These are phyloP conservation scores for Fusarium nanum DNA, from an alignment of 2,329 filamentous ascomycete species.

Conservation along the genomic window DNA sequence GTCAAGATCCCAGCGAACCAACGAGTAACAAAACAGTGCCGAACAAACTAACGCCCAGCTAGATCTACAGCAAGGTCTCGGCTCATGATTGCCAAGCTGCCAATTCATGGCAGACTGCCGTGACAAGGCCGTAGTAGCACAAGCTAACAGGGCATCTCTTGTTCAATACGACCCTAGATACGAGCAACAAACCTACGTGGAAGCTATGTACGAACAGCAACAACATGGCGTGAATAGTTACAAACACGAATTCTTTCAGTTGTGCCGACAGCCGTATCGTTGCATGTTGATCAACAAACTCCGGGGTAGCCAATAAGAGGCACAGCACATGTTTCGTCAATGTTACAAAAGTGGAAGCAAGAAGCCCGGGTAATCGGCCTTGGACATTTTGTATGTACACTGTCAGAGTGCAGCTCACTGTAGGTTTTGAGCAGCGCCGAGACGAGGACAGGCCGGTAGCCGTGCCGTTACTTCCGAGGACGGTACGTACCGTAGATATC, in stretches of 20 bases:
- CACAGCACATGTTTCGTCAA: constrained; percentile 15
- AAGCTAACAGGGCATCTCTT: neutral
- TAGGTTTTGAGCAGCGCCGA: constrained; percentile 28
- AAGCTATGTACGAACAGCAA: no score
- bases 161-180: neutral
- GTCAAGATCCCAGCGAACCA: neutral
- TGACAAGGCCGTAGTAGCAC: neutral
- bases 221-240: no score
- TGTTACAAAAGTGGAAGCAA: constrained; percentile 14
- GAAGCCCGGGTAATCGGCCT: constrained; percentile 26
- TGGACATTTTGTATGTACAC: neutral
- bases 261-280: constrained; percentile 10
- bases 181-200: neutral
- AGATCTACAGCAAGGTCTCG: constrained; percentile 19
- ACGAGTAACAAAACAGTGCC: neutral
- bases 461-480: constrained; percentile 45
- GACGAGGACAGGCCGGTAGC: constrained; percentile 41
- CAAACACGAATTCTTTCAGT: neutral
- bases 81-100: constrained; percentile 8
- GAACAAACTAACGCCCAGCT: neutral
- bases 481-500: constrained; percentile 23
- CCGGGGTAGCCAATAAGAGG: constrained; percentile 3
- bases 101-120: constrained; percentile 9
- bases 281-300: constrained; percentile 1
- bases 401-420: no score